Evolutionary conservation across 78 protist species (phyloP).

Genomic region (Dictyostelium citrinum): DNA sequence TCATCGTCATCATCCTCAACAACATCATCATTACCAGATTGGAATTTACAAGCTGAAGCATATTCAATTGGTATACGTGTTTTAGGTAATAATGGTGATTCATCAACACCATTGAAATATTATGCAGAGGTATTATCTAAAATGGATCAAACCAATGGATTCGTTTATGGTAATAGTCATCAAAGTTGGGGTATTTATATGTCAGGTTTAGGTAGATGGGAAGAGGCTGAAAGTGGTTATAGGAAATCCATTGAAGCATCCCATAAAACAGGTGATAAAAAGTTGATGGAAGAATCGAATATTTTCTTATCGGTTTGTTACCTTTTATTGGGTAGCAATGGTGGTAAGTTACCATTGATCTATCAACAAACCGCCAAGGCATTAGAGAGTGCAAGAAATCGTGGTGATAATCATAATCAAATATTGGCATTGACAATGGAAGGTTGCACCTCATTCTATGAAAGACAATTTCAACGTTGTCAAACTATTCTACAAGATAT

Average conservation of each 20-base stretch:
- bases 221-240: slow-evolving; percentile 47
- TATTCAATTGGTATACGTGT: slow-evolving; percentile 60
- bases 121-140: slow-evolving; percentile 38
- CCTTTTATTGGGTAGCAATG: background rate
- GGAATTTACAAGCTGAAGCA: slow-evolving; percentile 63
- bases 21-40: background rate
- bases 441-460: background rate
- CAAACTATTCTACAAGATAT: background rate
- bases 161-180: slow-evolving; percentile 71
- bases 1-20: background rate
- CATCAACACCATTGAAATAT: slow-evolving; percentile 45
- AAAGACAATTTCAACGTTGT: background rate
- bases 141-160: slow-evolving; percentile 55
- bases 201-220: slow-evolving; percentile 54
- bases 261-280: slow-evolving; percentile 41
- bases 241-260: slow-evolving; percentile 43
- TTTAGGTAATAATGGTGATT: slow-evolving; percentile 49
- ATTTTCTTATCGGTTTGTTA: slow-evolving; percentile 11
- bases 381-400: slow-evolving; percentile 14
- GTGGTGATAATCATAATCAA: slow-evolving; percentile 58
- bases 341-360: background rate
- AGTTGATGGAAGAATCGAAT: slow-evolving; percentile 47
- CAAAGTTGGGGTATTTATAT: slow-evolving; percentile 67
- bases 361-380: background rate
- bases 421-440: background rate